Base-by-base conservation (phyloP, 129 eudicot genomes). In the Flaveria linearis region DNA sequence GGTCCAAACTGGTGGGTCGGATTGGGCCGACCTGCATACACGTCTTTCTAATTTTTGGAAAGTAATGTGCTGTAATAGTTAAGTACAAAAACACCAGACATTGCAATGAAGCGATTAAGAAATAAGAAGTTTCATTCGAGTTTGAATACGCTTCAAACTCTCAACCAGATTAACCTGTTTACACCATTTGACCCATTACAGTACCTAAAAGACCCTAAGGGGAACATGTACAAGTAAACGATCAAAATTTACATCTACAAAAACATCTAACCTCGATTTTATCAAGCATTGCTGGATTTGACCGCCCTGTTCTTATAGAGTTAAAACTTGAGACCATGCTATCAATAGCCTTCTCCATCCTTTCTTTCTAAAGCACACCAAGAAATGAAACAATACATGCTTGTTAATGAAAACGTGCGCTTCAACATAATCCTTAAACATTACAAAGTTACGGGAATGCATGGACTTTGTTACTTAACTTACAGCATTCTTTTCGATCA, bases 311-410 rank as follows among this genome's bases (percentile, higher is more conserved):
- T 58, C 99, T 87, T 72, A 89, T 85, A 7, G 99, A 89, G 78
- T 82, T 89, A 68, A 95, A 95, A 85, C 81, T 87, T 25, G 95
- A 67, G 68, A 86, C 80, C 68, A 91, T 61, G 36, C 78, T 89
- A 72, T 95, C 99, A 42, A 95, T 88, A 65, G 96, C 83, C 85
- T 89, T 95, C 69, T 95, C 99, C 99, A 95, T 95, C 83, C 87
- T 91, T 73, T 89, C 96, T 86, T 77, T 95, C 99, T 95, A 77
- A 73, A 50, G 16, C 28, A 76, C 26, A 70, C 66, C 18, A 39
- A 20, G 36, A 42, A 56, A 58, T 53, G 28, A 63, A 45, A 69
- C 22, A 63, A 7, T 45, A 41, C 30, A 45, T 49, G 20, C 28
- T 26, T 4, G 68, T n/a, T 47, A 41, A 47, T 18, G 9, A 61